Percentiles rank a stretch among this genome's conserved stretches.
Evolutionary conservation across 2,329 filamentous ascomycete genomes (phyloP).

Genomic region (Penicillium sp.): DNA sequence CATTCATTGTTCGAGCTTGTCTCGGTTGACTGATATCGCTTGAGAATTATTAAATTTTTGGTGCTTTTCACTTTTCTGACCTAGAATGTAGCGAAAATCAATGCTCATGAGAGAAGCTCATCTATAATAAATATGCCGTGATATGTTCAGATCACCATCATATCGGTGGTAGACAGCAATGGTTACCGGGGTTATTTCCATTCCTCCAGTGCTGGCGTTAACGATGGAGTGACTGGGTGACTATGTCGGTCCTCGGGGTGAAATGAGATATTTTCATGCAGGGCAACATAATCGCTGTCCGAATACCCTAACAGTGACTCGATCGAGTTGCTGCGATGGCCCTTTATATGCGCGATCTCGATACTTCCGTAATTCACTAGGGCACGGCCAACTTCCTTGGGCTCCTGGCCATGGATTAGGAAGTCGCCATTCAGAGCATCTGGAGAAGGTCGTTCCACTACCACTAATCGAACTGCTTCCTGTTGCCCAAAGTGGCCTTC

Average conservation of each 20-base stretch:
- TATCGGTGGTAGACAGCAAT: neutral
- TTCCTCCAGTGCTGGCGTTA: conserved; percentile 27
- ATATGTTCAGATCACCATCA: neutral
- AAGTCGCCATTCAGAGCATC: conserved; percentile 43
- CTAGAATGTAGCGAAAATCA: neutral
- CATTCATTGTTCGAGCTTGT: neutral
- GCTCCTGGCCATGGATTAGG: conserved; percentile 40
- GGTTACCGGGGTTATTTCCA: conserved; percentile 15
- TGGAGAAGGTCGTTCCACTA: conserved; percentile 62
- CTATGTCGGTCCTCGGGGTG: conserved; percentile 23
- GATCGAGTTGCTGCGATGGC: conserved; percentile 79
- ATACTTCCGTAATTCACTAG: conserved; percentile 88
- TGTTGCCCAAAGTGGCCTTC: conserved; percentile 87
- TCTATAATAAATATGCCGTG: neutral
- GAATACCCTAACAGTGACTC: conserved; percentile 79
- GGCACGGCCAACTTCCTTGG: conserved; percentile 77
- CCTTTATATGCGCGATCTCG: conserved; percentile 82
- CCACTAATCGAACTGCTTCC: conserved; percentile 83
- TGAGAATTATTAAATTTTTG: conserved; percentile 1
- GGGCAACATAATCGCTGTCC: conserved; percentile 89
- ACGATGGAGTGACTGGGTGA: conserved; percentile 16
- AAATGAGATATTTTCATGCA: conserved; percentile 81
- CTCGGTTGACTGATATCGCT: neutral
- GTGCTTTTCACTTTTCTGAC: neutral
- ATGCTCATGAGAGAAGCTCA: no score